Evolutionary conservation across 1,284 basidiomycete species (phyloP), one percentile per base, ranked within the genome.

Genomic region (Lignosus rhinocerotis): DNA sequence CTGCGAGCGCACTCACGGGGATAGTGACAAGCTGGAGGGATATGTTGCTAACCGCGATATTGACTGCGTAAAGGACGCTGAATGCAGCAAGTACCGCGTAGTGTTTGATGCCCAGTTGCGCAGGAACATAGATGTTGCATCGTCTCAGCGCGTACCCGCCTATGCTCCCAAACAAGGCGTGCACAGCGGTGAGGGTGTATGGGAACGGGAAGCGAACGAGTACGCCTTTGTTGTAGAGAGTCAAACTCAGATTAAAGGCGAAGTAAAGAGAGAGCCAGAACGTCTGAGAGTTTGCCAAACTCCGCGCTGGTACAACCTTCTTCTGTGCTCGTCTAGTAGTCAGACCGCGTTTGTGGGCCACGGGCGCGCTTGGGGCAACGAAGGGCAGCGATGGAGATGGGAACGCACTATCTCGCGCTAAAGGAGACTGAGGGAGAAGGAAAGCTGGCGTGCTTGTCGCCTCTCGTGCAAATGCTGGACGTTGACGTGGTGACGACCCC

Each of bases 1-100:
- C 2, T 16, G 14, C 19, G 19, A 43, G 10, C n/a, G 11, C 7
- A 85, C 92, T 68, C 62, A 94, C 93, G 1, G 95, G 94, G 5
- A 97, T 86, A 9, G 94, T 94, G 47, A 97, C 95, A 30, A 97
- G 79, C 63, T 91, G 82, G 19, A 97, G 78, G 1, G 92, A 94
- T 19, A 94, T 77, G 73, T 98, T 97, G 76, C 92, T 95, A 50
- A 96, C 89, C 25, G 90, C 90, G 66, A 98, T 96, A 70, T 98
- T 97, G 70, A 95, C 77, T 6, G 94, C 91, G 73, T 96, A 97
- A 0, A 97, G 79, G 9, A 89, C 77, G 61, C 93, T 95, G 75
- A 96, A 98, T 1, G 86, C 83, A 16, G 84, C 72, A 31, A 97
- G 78, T 10, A 89, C 82, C 30, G 84, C 59, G 58, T 82, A 84